These are phyloP conservation scores for Trypanosoma conorhini DNA, from an alignment of 208 protist species.

Conservation along the genomic window DNA sequence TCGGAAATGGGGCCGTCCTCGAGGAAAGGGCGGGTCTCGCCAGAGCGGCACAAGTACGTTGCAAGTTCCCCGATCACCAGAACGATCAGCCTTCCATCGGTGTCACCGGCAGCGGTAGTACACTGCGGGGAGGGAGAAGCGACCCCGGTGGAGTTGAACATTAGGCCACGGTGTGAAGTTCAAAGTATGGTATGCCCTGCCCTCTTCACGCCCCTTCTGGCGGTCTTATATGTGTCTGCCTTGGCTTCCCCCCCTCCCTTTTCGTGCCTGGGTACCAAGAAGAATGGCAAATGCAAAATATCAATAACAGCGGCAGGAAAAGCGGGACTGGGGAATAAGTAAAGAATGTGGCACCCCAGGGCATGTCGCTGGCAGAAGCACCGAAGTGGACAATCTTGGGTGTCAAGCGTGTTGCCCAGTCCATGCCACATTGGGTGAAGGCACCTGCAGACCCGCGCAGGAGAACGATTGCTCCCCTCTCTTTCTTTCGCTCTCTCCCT, in stretches of 20 bases:
- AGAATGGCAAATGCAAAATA: neutral
- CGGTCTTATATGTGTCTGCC: no score
- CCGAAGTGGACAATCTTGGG: neutral
- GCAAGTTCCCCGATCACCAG: slow-evolving; percentile 13
- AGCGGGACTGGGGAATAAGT: neutral
- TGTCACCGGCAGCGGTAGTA: slow-evolving; percentile 1
- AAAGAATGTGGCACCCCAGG: neutral
- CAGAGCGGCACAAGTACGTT: slow-evolving; percentile 28
- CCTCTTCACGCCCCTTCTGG: slow-evolving; percentile 12
- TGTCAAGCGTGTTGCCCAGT: neutral
- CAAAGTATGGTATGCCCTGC: neutral
- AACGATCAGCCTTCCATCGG: slow-evolving; percentile 18
- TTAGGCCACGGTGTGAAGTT: neutral
- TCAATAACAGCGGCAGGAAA: neutral
- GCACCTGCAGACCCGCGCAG: neutral
- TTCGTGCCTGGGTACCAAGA: neutral
- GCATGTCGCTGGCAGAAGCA: neutral
- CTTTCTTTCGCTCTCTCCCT: no score
- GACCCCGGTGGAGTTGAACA: slow-evolving; percentile 4
- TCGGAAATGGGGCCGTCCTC: slow-evolving; percentile 36
- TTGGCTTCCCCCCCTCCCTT: neutral
- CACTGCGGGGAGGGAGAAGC: neutral
- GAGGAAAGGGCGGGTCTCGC: slow-evolving; percentile 22
- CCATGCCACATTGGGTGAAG: neutral
- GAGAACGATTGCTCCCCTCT: neutral